Base-by-base conservation (phyloP, 371 early-diverging fungal genomes). In the Paraphysoderma sedebokerense region DNA sequence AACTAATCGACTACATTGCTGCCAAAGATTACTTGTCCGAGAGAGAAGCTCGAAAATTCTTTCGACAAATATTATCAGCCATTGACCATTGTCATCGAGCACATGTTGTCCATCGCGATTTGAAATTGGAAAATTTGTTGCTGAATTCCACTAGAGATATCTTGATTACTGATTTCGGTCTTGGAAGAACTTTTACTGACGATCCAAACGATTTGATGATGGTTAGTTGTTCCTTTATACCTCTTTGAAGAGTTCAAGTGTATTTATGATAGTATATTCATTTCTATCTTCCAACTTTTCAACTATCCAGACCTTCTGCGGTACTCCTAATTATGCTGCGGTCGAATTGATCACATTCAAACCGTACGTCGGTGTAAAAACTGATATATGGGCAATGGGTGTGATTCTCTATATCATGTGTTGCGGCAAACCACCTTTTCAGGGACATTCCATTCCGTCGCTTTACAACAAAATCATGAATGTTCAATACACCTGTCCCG, bases 81-180 rank as follows among this genome's bases (percentile, higher is more conserved):
- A 59, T 81, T 52, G 67, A 73, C 44, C 77, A 76, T 53, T 75
- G 75, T 53, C 82, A 82, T 51, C 49, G 67, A 38, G 68, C 70
- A 4, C 68, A 65, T 39, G 73, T 82, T 19, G 75, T 81, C 31
- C 82, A 82, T 58, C 58, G 82, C 19, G 82, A 82, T 56, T 42
- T 82, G 22, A 82, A 82, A 53, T 64, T 78, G 9, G 79, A 82
- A 44, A 74, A 74, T 49, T 46, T 74, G 23, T 55, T 71, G 13
- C 48, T 74, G 17, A 59, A 61, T 49, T 56, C 52, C 6, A 57
- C 58, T 12, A 47, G 58, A 23, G 61, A 65, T 42, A 46, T 72
- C 9, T 51, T 73, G 3, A 65, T 76, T 24, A 63, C 70, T 4
- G 76, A 76, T 54, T 75, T 76, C 56, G 76, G 76, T 3, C 56